Conservation (phyloP, 2,329 filamentous ascomycete species). For the Fusarium musae region DNA sequence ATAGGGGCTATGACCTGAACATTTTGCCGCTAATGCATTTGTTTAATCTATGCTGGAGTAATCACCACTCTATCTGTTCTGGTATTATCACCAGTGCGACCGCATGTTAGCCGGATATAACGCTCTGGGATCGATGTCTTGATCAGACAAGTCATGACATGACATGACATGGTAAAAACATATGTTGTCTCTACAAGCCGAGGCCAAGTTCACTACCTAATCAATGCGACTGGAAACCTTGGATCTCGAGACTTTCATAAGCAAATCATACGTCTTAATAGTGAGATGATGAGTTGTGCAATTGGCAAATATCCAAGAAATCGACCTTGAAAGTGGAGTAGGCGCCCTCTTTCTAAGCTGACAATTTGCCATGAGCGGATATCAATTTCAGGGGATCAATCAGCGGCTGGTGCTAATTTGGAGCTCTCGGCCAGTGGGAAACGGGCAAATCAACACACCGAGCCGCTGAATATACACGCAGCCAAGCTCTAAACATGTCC, state of each 20-base stretch:
- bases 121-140: neutral
- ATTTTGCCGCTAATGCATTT: conserved; percentile 9
- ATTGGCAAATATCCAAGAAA: conserved; percentile 34
- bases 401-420: conserved; percentile 24
- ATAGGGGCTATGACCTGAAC: neutral
- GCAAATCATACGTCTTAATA: conserved; percentile 38
- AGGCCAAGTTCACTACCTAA: neutral
- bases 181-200: neutral
- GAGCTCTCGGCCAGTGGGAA: neutral
- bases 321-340: conserved; percentile 38
- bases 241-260: conserved; percentile 19
- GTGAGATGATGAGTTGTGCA: conserved; percentile 16
- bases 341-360: conserved; percentile 30
- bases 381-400: conserved; percentile 29
- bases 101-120: neutral
- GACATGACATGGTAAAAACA: conserved; percentile 14
- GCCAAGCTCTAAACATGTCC: conserved; percentile 33
- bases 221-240: neutral
- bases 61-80: neutral
- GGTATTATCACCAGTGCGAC: conserved; percentile 3
- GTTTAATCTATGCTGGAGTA: neutral
- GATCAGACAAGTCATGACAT: conserved; percentile 17
- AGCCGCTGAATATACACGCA: conserved; percentile 8
- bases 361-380: conserved; percentile 42
- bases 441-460: conserved; percentile 16